Conservation (phyloP, 2,329 filamentous ascomycete genomes). For the Colletotrichum cuscutae region DNA sequence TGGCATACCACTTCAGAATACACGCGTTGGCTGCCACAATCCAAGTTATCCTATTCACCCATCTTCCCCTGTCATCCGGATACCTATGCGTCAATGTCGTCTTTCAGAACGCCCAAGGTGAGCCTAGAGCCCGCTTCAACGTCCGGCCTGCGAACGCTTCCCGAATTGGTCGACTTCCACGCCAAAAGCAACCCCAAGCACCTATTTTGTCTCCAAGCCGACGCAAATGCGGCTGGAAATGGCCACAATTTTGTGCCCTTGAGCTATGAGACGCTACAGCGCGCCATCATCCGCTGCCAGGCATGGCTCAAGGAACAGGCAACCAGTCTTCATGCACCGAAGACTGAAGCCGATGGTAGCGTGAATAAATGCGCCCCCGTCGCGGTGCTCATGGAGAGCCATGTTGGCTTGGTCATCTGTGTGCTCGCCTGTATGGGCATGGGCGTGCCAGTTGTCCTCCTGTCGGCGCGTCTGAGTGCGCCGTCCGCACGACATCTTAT, state of each 20-base stretch:
- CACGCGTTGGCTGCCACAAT: too few species aligned
- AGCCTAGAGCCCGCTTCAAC: too few species aligned
- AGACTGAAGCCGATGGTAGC: conserved; percentile 9
- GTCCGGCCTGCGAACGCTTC: conserved; percentile 14
- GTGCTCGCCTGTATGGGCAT: conserved; percentile 39
- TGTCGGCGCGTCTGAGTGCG: conserved; percentile 35
- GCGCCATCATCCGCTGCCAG: conserved; percentile 36
- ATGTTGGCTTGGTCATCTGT: conserved; percentile 42
- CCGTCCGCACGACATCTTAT: conserved; percentile 32
- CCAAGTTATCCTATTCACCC: too few species aligned
- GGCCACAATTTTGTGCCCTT: conserved; percentile 23
- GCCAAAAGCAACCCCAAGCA: conserved; percentile 40
- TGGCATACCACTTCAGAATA: too few species aligned
- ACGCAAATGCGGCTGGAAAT: conserved; percentile 27
- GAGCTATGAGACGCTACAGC: conserved; percentile 37
- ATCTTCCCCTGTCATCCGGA: too few species aligned
- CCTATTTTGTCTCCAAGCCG: conserved; percentile 40
- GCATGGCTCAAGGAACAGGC: conserved; percentile 32
- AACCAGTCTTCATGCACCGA: conserved; percentile 18
- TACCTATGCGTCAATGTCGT: too few species aligned
- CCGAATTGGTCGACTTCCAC: conserved; percentile 43
- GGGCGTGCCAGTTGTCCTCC: conserved; percentile 38
- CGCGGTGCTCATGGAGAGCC: conserved; percentile 43
- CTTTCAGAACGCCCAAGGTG: too few species aligned
- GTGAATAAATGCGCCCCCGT: conserved; percentile 36